These are phyloP conservation scores for Phialemoniopsis sp. DNA, from an alignment of 2,329 filamentous ascomycete species.

Conservation along the genomic window DNA sequence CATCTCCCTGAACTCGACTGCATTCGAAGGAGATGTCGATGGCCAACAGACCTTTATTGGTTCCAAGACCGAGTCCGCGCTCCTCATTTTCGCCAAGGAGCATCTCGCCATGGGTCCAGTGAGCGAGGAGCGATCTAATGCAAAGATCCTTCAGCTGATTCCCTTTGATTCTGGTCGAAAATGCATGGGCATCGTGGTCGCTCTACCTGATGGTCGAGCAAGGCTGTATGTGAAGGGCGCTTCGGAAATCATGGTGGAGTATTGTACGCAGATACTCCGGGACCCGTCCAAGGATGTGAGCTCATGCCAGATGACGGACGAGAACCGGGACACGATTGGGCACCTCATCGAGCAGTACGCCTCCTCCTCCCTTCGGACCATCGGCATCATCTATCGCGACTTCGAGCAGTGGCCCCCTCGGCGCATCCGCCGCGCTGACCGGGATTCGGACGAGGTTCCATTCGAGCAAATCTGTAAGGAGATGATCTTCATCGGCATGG, in stretches of 20 bases:
- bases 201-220: conserved; percentile 44
- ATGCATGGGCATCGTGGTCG: conserved; percentile 61
- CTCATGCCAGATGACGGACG: conserved; percentile 38
- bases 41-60: conserved; percentile 65
- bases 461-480: conserved; percentile 65
- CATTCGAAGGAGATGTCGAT: conserved; percentile 71
- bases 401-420: conserved; percentile 81
- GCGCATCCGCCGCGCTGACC: conserved; percentile 48
- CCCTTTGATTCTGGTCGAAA: conserved; percentile 75
- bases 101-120: conserved; percentile 65
- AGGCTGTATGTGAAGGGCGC: conserved; percentile 61
- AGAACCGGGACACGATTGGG: conserved; percentile 54
- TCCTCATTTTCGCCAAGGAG: conserved; percentile 65
- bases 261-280: conserved; percentile 48
- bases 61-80: conserved; percentile 73
- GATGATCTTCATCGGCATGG: conserved; percentile 65
- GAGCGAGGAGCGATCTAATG: conserved; percentile 52
- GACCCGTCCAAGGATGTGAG: conserved; percentile 42
- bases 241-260: conserved; percentile 57
- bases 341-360: conserved; percentile 75
- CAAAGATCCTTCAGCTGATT: conserved; percentile 59
- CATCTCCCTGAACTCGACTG: conserved; percentile 65
- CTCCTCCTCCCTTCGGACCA: conserved; percentile 75
- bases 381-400: conserved; percentile 78
- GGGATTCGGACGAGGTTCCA: conserved; percentile 54